Conservation (phyloP, 1,139 yeast species). For the Maudiozyma humilis region DNA sequence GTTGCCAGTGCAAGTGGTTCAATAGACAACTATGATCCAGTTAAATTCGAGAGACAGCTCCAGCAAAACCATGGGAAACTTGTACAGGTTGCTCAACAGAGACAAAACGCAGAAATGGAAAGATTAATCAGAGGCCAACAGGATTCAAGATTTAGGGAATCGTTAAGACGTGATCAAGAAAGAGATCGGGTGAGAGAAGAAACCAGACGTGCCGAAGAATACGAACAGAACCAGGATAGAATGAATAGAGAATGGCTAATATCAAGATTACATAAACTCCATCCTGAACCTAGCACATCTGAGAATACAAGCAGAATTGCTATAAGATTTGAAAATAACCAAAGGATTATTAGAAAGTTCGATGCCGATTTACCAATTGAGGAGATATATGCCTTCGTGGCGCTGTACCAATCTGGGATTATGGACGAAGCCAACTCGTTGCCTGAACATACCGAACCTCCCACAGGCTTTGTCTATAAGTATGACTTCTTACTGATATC, state of each 20-base stretch:
- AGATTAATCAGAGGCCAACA: slow-evolving; percentile 64
- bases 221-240: slow-evolving; percentile 22
- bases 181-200: slow-evolving; percentile 32
- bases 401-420: slow-evolving; percentile 33
- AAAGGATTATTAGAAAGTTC: slow-evolving; percentile 42
- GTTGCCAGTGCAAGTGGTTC: slow-evolving; percentile 64
- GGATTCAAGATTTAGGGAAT: slow-evolving; percentile 66
- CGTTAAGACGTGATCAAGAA: slow-evolving; percentile 42
- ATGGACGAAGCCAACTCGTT: slow-evolving; percentile 20
- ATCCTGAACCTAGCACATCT: slow-evolving; percentile 30
- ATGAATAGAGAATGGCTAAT: slow-evolving; percentile 37
- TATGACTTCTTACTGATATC: slow-evolving; percentile 43
- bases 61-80: slow-evolving; percentile 57
- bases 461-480: slow-evolving; percentile 37
- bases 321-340: slow-evolving; percentile 47
- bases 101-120: slow-evolving; percentile 51
- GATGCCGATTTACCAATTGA: slow-evolving; percentile 40
- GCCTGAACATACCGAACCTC: slow-evolving; percentile 22
- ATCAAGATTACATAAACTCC: slow-evolving; percentile 38
- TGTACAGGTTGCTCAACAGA: slow-evolving; percentile 49
- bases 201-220: slow-evolving; percentile 4
- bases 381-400: slow-evolving; percentile 56
- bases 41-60: slow-evolving; percentile 36
- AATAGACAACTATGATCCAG: slow-evolving; percentile 22
- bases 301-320: slow-evolving; percentile 44